Evolutionary conservation across 495 filamentous ascomycete genomes (phyloP).

Genomic region (Annulohypoxylon bovei): DNA sequence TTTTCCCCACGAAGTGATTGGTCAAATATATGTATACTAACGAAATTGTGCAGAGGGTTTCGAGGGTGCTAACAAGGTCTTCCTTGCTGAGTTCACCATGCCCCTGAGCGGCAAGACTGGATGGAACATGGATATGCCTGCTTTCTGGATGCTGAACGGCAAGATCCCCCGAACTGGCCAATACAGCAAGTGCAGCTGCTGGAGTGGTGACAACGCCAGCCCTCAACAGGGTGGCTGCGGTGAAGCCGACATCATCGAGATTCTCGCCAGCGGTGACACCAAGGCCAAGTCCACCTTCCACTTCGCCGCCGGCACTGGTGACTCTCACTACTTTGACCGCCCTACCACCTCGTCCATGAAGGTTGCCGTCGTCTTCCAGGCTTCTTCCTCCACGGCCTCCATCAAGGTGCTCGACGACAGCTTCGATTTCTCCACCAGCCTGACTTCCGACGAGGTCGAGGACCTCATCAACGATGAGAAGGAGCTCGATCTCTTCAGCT

Average conservation of each 20-base stretch:
- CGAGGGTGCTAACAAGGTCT: slow-evolving; percentile 67
- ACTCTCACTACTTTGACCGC: slow-evolving; percentile 70
- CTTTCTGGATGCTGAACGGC: slow-evolving; percentile 77
- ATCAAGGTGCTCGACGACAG: slow-evolving; percentile 50
- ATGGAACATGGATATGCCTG: slow-evolving; percentile 66
- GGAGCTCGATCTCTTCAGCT: slow-evolving; percentile 39
- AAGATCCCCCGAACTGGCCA: slow-evolving; percentile 72
- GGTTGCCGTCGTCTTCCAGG: slow-evolving; percentile 67
- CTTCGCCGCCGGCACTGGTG: slow-evolving; percentile 62
- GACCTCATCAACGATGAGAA: slow-evolving; percentile 42
- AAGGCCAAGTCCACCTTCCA: slow-evolving; percentile 70
- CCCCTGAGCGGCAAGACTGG: slow-evolving; percentile 59
- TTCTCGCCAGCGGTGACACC: slow-evolving; percentile 60
- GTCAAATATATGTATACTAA: slow-evolving; percentile 14
- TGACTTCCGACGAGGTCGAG: slow-evolving; percentile 48
- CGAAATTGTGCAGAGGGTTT: slow-evolving; percentile 67
- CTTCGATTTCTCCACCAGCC: slow-evolving; percentile 45
- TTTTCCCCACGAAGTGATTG: slow-evolving; percentile 1
- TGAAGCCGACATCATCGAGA: slow-evolving; percentile 77
- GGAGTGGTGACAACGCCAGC: slow-evolving; percentile 55
- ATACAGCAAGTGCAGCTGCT: slow-evolving; percentile 74
- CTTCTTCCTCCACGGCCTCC: slow-evolving; percentile 40
- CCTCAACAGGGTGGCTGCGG: slow-evolving; percentile 64
- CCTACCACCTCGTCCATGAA: slow-evolving; percentile 64
- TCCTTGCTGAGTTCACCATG: slow-evolving; percentile 76